Conservation (phyloP, 1,139 yeast genomes). For the Protomyces arabidopsidicola region DNA sequence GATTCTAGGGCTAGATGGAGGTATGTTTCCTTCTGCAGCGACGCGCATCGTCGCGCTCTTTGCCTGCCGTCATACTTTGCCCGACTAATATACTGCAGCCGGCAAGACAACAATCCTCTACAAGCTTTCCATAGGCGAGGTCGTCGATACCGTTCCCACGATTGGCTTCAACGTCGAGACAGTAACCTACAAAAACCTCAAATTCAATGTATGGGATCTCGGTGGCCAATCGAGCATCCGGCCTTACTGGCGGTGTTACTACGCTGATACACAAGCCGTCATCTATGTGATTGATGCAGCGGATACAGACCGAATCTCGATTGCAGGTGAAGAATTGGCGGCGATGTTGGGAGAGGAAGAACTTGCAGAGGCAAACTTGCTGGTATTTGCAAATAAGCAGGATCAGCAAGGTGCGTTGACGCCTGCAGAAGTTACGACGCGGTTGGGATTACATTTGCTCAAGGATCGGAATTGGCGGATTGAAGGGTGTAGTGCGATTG, state of each 20-base stretch:
- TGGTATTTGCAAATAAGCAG: slow-evolving; percentile 95
- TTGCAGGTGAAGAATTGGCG: slow-evolving; percentile 83
- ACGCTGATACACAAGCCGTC: slow-evolving; percentile 47
- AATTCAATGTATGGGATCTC: slow-evolving; percentile 77
- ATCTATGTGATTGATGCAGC: slow-evolving; percentile 97
- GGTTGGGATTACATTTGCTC: slow-evolving; percentile 75
- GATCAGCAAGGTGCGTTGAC: slow-evolving; percentile 94
- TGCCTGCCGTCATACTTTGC: too few relatives aligned
- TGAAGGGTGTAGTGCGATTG: slow-evolving; percentile 91
- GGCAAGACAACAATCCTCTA: slow-evolving; percentile 95
- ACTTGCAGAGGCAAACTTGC: slow-evolving; percentile 76
- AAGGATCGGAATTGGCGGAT: slow-evolving; percentile 98
- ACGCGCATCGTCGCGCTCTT: slow-evolving; percentile 35
- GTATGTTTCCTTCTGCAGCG: slow-evolving; percentile 43
- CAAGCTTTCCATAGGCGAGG: slow-evolving; percentile 46
- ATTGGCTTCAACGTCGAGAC: slow-evolving; percentile 98
- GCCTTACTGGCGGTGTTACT: slow-evolving; percentile 98
- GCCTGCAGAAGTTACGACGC: slow-evolving; percentile 90
- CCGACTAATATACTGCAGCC: slow-evolving; percentile 38
- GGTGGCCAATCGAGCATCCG: slow-evolving; percentile 97
- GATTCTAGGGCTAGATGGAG: slow-evolving; percentile 93
- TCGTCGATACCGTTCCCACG: slow-evolving; percentile 39
- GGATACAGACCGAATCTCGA: slow-evolving; percentile 84
- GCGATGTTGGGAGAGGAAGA: slow-evolving; percentile 92
- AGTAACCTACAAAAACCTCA: slow-evolving; percentile 78